These are phyloP conservation scores for Sindora glabra DNA, from an alignment of 306 rosid genomes.

Conservation along the genomic window DNA sequence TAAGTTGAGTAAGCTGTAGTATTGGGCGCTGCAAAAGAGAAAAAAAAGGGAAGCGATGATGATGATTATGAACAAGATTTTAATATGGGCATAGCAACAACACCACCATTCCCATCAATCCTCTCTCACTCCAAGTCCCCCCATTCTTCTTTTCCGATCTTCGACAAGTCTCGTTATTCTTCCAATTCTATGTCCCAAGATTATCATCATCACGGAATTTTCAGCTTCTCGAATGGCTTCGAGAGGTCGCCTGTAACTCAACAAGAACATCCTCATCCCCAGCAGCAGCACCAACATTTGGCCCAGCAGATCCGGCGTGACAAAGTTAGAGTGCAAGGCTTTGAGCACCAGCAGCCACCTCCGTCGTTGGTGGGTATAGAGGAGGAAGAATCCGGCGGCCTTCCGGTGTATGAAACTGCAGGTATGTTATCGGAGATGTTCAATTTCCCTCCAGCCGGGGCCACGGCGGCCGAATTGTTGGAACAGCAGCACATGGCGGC, in stretches of 20 bases:
- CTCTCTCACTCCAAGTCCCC: conserved; percentile 16
- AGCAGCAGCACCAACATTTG: conserved; percentile 41
- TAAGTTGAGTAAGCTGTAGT: neutral
- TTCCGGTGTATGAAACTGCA: conserved; percentile 57
- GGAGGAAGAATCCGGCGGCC: conserved; percentile 43
- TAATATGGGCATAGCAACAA: conserved; percentile 56
- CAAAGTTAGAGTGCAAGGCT: conserved; percentile 62
- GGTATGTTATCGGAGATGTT: conserved; percentile 97
- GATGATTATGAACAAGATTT: conserved; percentile 25
- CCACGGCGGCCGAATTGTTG: conserved; percentile 36
- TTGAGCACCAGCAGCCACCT: conserved; percentile 32
- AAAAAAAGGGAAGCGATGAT: no score
- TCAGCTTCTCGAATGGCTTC: conserved; percentile 69
- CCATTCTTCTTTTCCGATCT: conserved; percentile 19
- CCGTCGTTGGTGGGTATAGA: conserved; percentile 58
- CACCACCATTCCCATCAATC: conserved; percentile 23
- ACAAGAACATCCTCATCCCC: conserved; percentile 20
- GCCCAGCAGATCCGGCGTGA: conserved; percentile 93
- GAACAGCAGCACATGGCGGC: conserved; percentile 44
- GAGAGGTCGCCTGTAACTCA: conserved; percentile 48
- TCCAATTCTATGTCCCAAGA: conserved; percentile 90
- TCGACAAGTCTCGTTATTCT: conserved; percentile 9
- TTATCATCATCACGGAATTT: conserved; percentile 70
- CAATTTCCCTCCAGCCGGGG: conserved; percentile 38
- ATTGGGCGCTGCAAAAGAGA: neutral